Base-by-base conservation (phyloP, 192 early-diverging fungal species). In the Linnemannia exigua region DNA sequence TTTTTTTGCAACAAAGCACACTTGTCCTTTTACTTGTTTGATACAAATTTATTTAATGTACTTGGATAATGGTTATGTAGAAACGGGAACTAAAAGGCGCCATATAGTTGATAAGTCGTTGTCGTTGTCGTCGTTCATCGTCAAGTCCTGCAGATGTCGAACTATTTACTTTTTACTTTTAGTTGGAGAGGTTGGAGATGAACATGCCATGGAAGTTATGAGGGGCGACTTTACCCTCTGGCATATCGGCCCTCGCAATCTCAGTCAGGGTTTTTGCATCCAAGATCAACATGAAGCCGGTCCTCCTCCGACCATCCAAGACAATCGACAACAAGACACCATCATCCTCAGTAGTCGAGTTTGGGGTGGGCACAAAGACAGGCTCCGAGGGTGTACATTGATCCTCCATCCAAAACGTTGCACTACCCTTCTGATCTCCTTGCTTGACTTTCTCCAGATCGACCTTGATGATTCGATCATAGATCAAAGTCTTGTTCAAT, bases 151-250 rank as follows among this genome's bases (percentile, higher is more conserved):
- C n/a, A n/a, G n/a, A n/a, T n/a, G n/a, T n/a, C 41, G 41, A 6
- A 9, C 41, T 44, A 44, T 44, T 44, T 44, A 44, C 41, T 44
- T 44, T 11, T 19, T 69, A 66, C 51, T 1, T 48, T 36, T 70
- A 77, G 11, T 37, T 54, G 58, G 22, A 31, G 33, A 1, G 7
- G n/a, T 68, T 85, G 19, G 77, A 54, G 7, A 75, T 36, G 47
- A 67, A 89, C 44, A 85, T 25, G 38, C 91, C 92, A 77, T 93
- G 91, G 67, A 93, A 91, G 54, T 89, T 91, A 41, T 88, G 87
- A 1, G 89, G 88, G 4, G 88, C 81, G 15, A 89, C 80, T 11
- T 44, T 76, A 0, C 89, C 88, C 48, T 52, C 67, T 2, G 72
- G 67, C 74, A 92, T 86, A 22, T 88, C 77, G 5, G 87, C 87